phyloP scores from a whole-genome alignment of 441 rosid species.

The Cnidoscolus chayamansa region DNA sequence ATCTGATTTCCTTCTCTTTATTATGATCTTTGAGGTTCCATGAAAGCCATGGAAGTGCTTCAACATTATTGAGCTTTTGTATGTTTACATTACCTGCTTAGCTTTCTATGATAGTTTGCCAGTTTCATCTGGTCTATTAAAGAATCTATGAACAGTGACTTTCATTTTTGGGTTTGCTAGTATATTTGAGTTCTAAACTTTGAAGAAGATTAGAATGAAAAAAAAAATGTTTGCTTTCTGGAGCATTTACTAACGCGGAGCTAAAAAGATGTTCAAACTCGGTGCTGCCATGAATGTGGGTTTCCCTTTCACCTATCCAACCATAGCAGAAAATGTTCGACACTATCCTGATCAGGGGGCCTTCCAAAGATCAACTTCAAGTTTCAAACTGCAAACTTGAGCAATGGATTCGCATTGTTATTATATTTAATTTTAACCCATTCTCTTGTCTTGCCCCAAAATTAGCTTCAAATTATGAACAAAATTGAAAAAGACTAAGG shows the following conservation, averaged over 20 bases:
- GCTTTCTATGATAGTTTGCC: background rate
- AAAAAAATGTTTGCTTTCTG: background rate
- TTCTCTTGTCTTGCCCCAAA: too few relatives aligned
- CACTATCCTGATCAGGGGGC: too few relatives aligned
- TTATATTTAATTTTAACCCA: too few relatives aligned
- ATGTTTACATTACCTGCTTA: background rate
- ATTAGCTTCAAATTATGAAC: background rate
- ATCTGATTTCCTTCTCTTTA: constrained; percentile 15
- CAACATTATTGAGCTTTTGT: constrained; percentile 14
- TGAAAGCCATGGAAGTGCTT: constrained; percentile 12
- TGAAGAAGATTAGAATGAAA: background rate
- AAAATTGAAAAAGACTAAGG: too few relatives aligned
- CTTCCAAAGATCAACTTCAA: too few relatives aligned
- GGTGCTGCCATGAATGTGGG: too few relatives aligned
- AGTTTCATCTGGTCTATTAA: background rate
- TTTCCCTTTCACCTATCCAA: too few relatives aligned
- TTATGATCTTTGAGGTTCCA: constrained; percentile 24
- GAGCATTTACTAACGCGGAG: background rate
- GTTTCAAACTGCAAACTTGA: too few relatives aligned
- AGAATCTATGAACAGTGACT: background rate
- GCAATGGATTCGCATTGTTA: too few relatives aligned
- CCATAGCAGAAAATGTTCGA: too few relatives aligned
- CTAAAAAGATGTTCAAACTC: background rate
- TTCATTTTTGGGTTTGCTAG: background rate
- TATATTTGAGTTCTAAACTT: background rate